Evolutionary conservation across 2,329 filamentous ascomycete genomes (phyloP), one percentile per base, ranked within the genome.

Genomic region (Aaosphaeria pasadenensis): DNA sequence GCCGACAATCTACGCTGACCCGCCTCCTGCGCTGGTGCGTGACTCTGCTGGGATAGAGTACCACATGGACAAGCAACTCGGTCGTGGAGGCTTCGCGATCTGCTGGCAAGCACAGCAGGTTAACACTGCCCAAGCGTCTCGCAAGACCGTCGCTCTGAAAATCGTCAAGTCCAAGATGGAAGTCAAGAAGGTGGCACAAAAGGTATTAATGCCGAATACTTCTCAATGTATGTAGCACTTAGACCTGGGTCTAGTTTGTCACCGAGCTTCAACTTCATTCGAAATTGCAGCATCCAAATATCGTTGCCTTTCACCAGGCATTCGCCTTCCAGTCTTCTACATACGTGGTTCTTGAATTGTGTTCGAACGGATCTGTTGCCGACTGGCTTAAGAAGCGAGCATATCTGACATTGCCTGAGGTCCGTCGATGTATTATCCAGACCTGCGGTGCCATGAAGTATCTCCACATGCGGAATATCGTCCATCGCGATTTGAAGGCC

Each of bases 121-220:
- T 30, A 29, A 45, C 11, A 11, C 6, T 29, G 36, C 5, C 5
- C 5, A 39, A 33, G 44, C 44, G 44, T 40, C 44, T 28, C 4
- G 13, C 28, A 39, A 30, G 44, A 39, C 44, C 30, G 36, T 40
- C 33, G 44, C 44, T 45, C 6, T 45, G 35, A 45, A 45, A 30
- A 45, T 45, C 33, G 44, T 45, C 5, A 45, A 45, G 44, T 45
- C 44, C 11, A 45, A 30, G 40, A n/a, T 45, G 33, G 44, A 45
- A 30, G 30, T n/a, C n/a, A 39, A 45, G 44, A 45, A 45, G 33
- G 44, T 45, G 33, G 36, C 44, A 45, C 36, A 40, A 24, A 45
- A 45, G 44, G 36, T 45, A 45, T 29, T 30, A 39, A 30, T 11
- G 33, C 29, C 40, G 33, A 30, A 40, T 29, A 45, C 30, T 11